Conservation (phyloP, 352 stramenopile species). For the Pythium vanterpoolii region DNA sequence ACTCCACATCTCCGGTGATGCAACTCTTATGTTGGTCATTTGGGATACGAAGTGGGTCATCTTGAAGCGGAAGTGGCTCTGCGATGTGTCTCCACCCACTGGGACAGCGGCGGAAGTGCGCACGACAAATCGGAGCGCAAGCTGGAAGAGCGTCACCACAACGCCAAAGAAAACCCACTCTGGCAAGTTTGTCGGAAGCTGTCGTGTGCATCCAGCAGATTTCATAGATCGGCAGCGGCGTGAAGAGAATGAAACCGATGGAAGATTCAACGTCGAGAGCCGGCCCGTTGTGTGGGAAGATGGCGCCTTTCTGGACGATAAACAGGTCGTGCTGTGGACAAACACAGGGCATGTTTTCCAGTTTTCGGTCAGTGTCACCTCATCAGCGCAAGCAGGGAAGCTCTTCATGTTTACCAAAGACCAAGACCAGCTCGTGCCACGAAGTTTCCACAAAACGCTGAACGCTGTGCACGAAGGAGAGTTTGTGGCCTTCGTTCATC, state of each 20-base stretch:
- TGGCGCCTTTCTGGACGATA: slow-evolving; percentile 62
- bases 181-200: slow-evolving; percentile 46
- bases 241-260: background rate
- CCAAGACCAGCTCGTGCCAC: slow-evolving; percentile 75
- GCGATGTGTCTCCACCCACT: slow-evolving; percentile 33
- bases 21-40: slow-evolving; percentile 65
- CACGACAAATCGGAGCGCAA: slow-evolving; percentile 11
- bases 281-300: slow-evolving; percentile 44
- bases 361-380: slow-evolving; percentile 37
- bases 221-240: slow-evolving; percentile 18
- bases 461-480: slow-evolving; percentile 47
- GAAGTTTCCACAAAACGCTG: slow-evolving; percentile 64
- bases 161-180: slow-evolving; percentile 27
- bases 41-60: slow-evolving; percentile 77
- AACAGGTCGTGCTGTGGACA: slow-evolving; percentile 65
- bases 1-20: slow-evolving; percentile 56
- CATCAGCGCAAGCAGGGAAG: slow-evolving; percentile 34
- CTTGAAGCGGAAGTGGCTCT: slow-evolving; percentile 80
- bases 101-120: background rate
- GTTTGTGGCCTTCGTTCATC: slow-evolving; percentile 47
- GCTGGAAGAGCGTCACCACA: slow-evolving; percentile 18
- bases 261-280: background rate
- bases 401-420: slow-evolving; percentile 85
- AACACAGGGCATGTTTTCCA: slow-evolving; percentile 61
- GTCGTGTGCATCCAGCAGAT: slow-evolving; percentile 36